Evolutionary conservation across 2,329 filamentous ascomycete species (phyloP).

Genomic region (Ceratocystis eucalypticola): DNA sequence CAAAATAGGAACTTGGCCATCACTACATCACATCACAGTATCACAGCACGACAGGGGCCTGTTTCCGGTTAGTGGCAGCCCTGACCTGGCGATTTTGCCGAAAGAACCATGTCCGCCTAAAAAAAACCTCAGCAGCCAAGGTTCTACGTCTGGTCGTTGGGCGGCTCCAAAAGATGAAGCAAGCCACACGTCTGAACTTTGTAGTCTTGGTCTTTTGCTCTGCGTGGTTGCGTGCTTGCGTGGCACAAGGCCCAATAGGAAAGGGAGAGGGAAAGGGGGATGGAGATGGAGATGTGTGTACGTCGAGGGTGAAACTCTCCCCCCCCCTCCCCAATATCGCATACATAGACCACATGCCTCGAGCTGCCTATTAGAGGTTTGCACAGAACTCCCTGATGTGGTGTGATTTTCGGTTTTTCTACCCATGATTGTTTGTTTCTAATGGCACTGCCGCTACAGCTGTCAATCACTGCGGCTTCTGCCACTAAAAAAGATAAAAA

Average conservation of each 20-base stretch:
- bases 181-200: conserved; percentile 6
- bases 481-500: background rate
- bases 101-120: background rate
- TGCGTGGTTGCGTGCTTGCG: background rate
- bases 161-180: background rate
- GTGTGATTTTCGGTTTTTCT: background rate
- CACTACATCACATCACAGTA: background rate
- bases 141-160: background rate
- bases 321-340: background rate
- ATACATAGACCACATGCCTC: background rate
- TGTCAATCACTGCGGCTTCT: background rate
- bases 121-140: background rate
- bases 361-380: background rate
- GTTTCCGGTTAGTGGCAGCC: background rate
- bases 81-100: background rate
- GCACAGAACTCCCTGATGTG: background rate
- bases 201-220: no score
- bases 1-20: background rate
- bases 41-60: background rate
- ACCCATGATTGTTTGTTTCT: background rate
- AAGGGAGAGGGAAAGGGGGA: background rate
- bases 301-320: background rate
- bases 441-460: background rate
- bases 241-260: background rate
- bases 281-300: background rate